Conservation (phyloP, 345 rosid species). For the Dipteronia sinensis region DNA sequence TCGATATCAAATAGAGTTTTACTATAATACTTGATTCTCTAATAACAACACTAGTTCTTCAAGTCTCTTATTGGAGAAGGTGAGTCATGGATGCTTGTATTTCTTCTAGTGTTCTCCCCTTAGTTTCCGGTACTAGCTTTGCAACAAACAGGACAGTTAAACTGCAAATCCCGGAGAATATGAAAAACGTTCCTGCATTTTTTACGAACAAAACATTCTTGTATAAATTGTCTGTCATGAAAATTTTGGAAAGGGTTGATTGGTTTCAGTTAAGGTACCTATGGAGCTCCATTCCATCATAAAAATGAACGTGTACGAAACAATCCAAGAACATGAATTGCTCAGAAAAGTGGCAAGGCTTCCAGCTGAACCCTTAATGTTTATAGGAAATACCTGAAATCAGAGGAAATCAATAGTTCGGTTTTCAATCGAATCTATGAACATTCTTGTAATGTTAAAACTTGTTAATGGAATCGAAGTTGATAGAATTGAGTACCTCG, state of each 20-base stretch:
- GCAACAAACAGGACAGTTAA: constrained; percentile 40
- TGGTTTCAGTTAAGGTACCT: constrained; percentile 31
- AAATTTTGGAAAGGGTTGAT: background rate
- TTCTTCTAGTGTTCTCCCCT: constrained; percentile 64
- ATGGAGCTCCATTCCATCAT: constrained; percentile 54
- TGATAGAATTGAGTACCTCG: constrained; percentile 19
- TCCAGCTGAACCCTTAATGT: constrained; percentile 57
- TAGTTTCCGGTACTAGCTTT: constrained; percentile 62
- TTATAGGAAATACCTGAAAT: constrained; percentile 56
- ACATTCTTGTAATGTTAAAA: background rate
- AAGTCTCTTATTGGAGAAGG: constrained; percentile 2
- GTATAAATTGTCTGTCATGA: background rate
- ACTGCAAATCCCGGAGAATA: constrained; percentile 33
- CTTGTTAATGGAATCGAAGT: too few relatives aligned
- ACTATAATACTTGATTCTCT: background rate
- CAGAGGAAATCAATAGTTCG: background rate
- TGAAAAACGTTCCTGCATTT: constrained; percentile 58
- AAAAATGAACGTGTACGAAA: constrained; percentile 52
- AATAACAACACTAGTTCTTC: background rate
- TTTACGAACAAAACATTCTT: background rate
- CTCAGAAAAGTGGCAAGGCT: constrained; percentile 48
- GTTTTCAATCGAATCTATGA: background rate
- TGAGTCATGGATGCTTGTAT: constrained; percentile 43
- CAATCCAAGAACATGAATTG: constrained; percentile 49
- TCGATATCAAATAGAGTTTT: too few relatives aligned